Evolutionary conservation across 2,329 filamentous ascomycete species (phyloP).

Genomic region (Ophiognomonia clavigignenti-juglandacearum): DNA sequence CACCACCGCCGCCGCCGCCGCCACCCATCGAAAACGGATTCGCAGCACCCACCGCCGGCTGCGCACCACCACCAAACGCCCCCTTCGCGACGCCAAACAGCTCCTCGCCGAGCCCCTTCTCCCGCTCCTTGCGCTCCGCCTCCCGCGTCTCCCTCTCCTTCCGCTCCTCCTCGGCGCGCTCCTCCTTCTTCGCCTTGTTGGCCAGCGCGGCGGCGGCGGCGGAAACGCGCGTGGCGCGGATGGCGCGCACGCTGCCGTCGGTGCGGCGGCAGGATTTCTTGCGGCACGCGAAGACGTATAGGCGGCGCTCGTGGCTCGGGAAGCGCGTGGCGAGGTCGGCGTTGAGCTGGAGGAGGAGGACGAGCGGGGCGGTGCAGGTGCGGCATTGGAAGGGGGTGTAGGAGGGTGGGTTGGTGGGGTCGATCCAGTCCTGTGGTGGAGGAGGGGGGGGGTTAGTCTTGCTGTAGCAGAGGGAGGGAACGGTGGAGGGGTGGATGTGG

Average conservation of each 20-base stretch:
- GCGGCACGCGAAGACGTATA: conserved; percentile 83
- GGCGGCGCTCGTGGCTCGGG: conserved; percentile 76
- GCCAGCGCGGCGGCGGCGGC: conserved; percentile 34
- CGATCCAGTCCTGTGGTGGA: conserved; percentile 70
- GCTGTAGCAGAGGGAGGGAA: background rate
- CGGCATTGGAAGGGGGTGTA: conserved; percentile 79
- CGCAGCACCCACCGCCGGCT: too few relatives aligned
- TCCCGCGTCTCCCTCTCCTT: conserved; percentile 27
- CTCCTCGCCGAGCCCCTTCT: conserved; percentile 55
- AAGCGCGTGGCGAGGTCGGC: conserved; percentile 84
- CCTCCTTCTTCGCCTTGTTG: conserved; percentile 24
- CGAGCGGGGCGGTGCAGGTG: conserved; percentile 79
- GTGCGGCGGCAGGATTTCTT: conserved; percentile 76
- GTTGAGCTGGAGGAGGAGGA: conserved; percentile 83
- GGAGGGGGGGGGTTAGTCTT: conserved; percentile 17
- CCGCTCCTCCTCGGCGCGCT: conserved; percentile 28
- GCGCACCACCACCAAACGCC: conserved; percentile 29
- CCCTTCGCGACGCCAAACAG: conserved; percentile 60
- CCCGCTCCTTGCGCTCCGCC: conserved; percentile 20
- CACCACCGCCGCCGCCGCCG: conserved; percentile 28
- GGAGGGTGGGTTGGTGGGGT: conserved; percentile 64
- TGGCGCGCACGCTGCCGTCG: conserved; percentile 71
- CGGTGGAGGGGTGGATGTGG: background rate
- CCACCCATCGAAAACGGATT: conserved; percentile 58
- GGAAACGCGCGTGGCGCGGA: conserved; percentile 63